These are phyloP conservation scores for Dipteronia dyeriana DNA, from an alignment of 345 rosid genomes.

Conservation along the genomic window DNA sequence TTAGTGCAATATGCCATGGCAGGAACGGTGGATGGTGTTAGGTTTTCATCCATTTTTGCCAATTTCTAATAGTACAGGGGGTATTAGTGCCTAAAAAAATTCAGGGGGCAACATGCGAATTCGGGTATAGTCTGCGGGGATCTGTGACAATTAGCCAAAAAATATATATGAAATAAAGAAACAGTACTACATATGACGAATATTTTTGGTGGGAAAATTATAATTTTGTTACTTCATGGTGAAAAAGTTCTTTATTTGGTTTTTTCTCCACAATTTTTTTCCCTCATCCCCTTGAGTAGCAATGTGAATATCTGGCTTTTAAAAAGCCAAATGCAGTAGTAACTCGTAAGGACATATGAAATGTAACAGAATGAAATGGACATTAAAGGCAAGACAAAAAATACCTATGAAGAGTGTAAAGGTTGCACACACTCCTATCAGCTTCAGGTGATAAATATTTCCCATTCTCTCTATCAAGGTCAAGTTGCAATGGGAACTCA, in stretches of 20 bases:
- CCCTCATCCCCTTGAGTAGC: neutral
- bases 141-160: no score
- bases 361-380: neutral
- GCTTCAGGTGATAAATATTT: constrained; percentile 89
- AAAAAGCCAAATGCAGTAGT: neutral
- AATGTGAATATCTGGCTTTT: neutral
- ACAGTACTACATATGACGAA: no score
- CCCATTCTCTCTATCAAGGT: constrained; percentile 79
- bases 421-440: constrained; percentile 82
- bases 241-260: neutral
- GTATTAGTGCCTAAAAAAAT: no score
- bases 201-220: no score
- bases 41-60: no score
- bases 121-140: no score
- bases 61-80: no score
- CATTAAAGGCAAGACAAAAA: neutral
- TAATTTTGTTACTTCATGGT: no score
- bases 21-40: no score
- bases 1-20: no score
- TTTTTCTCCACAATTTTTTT: neutral
- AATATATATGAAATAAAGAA: no score
- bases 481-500: constrained; percentile 95
- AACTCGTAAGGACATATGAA: neutral
- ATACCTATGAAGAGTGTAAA: constrained; percentile 88
- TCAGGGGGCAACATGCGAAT: no score